These are phyloP conservation scores for Annulohypoxylon nitens DNA, from an alignment of 495 filamentous ascomycete species.

Conservation along the genomic window DNA sequence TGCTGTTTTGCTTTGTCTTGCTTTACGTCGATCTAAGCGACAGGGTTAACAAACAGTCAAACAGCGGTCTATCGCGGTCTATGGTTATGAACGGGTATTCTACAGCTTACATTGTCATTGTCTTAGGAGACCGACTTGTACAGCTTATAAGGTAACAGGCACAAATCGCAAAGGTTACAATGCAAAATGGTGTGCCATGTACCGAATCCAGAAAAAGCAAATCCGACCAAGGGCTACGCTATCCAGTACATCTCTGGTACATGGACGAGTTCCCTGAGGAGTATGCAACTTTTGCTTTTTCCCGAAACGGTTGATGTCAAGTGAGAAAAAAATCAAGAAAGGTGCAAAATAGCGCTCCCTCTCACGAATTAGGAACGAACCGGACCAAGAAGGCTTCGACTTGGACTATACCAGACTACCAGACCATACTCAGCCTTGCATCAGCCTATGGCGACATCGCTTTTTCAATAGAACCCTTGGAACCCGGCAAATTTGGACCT, in stretches of 20 bases:
- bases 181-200: slow-evolving; percentile 19
- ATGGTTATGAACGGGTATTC: not conserved
- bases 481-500: slow-evolving; percentile 53
- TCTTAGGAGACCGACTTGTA: not conserved
- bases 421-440: slow-evolving; percentile 44
- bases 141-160: not conserved
- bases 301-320: slow-evolving; percentile 22
- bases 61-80: slow-evolving; percentile 22
- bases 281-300: not conserved
- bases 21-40: not conserved
- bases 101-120: slow-evolving; percentile 4
- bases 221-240: slow-evolving; percentile 4
- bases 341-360: slow-evolving; percentile 16
- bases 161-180: not conserved
- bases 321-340: slow-evolving; percentile 26
- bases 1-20: slow-evolving; percentile 19
- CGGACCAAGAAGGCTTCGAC: slow-evolving; percentile 15
- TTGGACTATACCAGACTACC: not conserved
- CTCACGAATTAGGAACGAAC: slow-evolving; percentile 39
- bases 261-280: slow-evolving; percentile 12
- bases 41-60: slow-evolving; percentile 11
- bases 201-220: slow-evolving; percentile 25
- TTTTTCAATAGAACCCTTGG: slow-evolving; percentile 36
- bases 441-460: slow-evolving; percentile 44
- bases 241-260: slow-evolving; percentile 15